Percentiles rank a stretch among this genome's conserved stretches.
phyloP scores from a whole-genome alignment of 169 alveolate species.

The Plasmodium fragile region DNA sequence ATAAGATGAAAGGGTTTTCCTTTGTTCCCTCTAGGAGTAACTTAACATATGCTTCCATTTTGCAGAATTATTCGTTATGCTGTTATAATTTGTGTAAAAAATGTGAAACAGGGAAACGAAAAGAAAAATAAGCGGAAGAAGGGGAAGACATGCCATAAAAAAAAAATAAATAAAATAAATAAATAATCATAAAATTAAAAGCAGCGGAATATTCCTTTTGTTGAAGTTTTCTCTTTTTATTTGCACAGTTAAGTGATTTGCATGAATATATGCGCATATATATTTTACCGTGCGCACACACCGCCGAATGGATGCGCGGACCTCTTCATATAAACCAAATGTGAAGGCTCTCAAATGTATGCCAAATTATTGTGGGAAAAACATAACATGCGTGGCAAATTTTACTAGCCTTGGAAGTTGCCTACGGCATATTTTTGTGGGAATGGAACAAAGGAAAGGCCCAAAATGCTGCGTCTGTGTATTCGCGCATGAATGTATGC shows the following conservation, averaged over 20 bases:
- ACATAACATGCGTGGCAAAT: not conserved
- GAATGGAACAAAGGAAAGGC: not conserved
- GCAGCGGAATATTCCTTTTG: not conserved
- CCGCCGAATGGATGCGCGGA: not conserved
- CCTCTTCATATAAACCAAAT: not conserved
- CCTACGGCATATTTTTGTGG: not conserved
- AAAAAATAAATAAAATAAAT: not conserved
- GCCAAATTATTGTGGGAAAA: not conserved
- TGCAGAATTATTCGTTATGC: not conserved
- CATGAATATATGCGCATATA: not conserved
- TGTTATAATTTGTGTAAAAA: not conserved
- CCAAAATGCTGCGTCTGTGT: not conserved
- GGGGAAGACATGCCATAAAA: not conserved
- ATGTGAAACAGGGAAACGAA: not conserved
- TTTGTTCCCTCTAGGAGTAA: not conserved
- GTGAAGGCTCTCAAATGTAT: slow-evolving; percentile 5
- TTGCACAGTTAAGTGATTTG: not conserved
- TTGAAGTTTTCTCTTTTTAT: not conserved
- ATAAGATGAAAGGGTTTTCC: not conserved
- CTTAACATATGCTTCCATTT: not conserved
- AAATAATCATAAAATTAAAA: not conserved
- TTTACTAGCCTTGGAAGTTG: not conserved
- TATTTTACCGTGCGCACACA: not conserved
- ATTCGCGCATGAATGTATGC: not conserved
- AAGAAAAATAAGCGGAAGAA: not conserved